phyloP scores from a whole-genome alignment of 164 flowering plant species.

The Kingdonia uniflora region DNA sequence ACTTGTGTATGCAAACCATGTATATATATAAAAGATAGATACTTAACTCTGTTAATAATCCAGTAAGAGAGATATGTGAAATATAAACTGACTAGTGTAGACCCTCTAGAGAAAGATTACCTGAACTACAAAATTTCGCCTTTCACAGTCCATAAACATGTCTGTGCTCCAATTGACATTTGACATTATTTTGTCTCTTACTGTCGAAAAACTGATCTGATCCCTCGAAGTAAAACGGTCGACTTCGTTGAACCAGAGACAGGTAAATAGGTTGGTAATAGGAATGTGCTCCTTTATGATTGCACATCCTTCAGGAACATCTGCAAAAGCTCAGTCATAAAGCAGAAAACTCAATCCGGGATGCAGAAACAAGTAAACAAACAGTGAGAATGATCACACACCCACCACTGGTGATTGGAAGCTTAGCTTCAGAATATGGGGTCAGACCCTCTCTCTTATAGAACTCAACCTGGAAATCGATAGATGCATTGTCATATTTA shows the following conservation, averaged over 20 bases:
- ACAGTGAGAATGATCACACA: background rate
- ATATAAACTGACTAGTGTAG: too few relatives aligned
- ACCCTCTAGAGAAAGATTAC: constrained; percentile 17
- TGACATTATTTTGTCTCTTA: constrained; percentile 68
- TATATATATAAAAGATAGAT: too few relatives aligned
- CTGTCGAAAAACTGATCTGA: constrained; percentile 87
- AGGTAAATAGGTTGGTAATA: constrained; percentile 76
- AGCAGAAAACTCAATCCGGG: constrained; percentile 1
- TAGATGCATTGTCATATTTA: constrained; percentile 78
- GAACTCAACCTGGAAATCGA: constrained; percentile 75
- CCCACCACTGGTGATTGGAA: constrained; percentile 91
- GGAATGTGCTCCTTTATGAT: constrained; percentile 82
- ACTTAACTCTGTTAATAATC: too few relatives aligned
- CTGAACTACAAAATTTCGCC: constrained; percentile 92
- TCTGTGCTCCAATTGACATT: constrained; percentile 54
- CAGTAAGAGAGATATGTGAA: too few relatives aligned
- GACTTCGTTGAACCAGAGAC: constrained; percentile 98
- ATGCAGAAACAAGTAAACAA: background rate
- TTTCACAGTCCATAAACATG: constrained; percentile 93
- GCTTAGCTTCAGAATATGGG: constrained; percentile 77
- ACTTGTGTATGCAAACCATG: too few relatives aligned
- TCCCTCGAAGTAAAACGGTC: constrained; percentile 94
- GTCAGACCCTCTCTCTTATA: constrained; percentile 79
- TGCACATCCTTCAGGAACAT: constrained; percentile 98
- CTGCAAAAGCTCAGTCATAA: constrained; percentile 26